Evolutionary conservation across 2,329 filamentous ascomycete genomes (phyloP), one percentile per base, ranked within the genome.

Genomic region (Blumeria hordei): DNA sequence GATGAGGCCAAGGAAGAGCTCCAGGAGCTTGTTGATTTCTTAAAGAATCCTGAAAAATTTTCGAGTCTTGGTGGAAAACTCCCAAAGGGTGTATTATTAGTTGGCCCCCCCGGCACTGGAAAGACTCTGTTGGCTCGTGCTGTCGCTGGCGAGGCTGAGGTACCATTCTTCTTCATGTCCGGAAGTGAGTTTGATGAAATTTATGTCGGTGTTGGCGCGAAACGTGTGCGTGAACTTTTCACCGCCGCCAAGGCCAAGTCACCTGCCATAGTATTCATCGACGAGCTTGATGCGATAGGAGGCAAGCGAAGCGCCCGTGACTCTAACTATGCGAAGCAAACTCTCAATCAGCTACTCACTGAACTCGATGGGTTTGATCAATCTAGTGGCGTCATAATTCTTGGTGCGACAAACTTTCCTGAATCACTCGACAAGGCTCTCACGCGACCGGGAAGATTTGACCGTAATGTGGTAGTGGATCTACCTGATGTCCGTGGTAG

Each of bases 111-210:
- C 54, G 92, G 92, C 71, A 98, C 92, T 58, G 92, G 92, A 70
- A 98, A 98, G 71, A 98, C 92, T 11, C 77, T 98, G 43, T 77
- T 98, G 58, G 92, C 92, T 59, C 83, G 92, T 64, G 93, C 92
- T 55, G 92, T 98, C 58, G 92, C 92, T 51, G 92, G 92, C 54
- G 92, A 98, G 71, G 88, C 92, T 55, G 92, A 90, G 55, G 92
- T 98, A 16, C 92, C 92, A 1, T 98, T 98, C 75, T 98, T 96
- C 75, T 98, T 95, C 75, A 96, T 98, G 90, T 98, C 92, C 64
- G 92, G 92, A 53, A 94, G 87, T 57, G 92, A 98, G 67, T 98
- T 98, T 65, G 92, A 98, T 64, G 92, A 98, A 69, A 83, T 98
- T 54, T 98, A 95, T 64, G 93, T 98, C 37, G 92, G 92, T 65